Evolutionary conservation across 176 grass and related monocot genomes (phyloP).

Genomic region (Phyllostachys edulis): DNA sequence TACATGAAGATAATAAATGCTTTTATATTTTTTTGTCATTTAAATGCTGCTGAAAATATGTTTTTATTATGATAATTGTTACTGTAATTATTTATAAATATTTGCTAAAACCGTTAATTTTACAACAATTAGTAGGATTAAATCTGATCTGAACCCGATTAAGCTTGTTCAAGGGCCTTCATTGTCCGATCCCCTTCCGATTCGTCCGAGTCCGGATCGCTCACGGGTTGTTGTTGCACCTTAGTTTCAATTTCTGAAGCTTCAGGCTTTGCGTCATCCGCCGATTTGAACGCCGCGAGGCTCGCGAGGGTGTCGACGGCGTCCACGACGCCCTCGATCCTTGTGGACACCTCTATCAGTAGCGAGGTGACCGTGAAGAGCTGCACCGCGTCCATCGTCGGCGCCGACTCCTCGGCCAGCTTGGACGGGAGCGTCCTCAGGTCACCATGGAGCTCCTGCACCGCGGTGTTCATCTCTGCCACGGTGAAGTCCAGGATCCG

Average conservation of each 20-base stretch:
- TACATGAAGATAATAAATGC: no score
- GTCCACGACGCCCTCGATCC: conserved; percentile 53
- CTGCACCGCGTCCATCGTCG: conserved; percentile 49
- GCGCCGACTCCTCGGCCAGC: conserved; percentile 35
- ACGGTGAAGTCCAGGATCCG: conserved; percentile 40
- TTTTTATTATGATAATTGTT: no score
- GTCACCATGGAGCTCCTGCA: conserved; percentile 55
- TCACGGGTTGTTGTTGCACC: not conserved
- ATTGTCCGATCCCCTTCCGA: not conserved
- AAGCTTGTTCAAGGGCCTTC: conserved; percentile 37
- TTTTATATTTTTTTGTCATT: no score
- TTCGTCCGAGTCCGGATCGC: not conserved
- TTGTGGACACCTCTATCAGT: conserved; percentile 56
- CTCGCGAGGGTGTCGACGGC: conserved; percentile 43
- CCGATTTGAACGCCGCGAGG: conserved; percentile 39
- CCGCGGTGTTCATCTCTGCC: conserved; percentile 55
- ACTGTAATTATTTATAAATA: no score
- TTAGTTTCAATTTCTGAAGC: conserved; percentile 22
- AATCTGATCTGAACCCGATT: not conserved
- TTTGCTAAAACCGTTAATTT: no score
- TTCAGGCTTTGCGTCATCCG: conserved; percentile 31
- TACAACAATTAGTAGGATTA: not conserved
- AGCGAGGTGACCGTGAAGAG: conserved; percentile 46
- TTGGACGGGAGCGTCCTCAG: conserved; percentile 48
- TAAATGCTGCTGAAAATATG: no score